Evolutionary conservation across 768 basidiomycete genomes (phyloP), one percentile per base, ranked within the genome.

Genomic region (Hortiboletus flavorubellus): DNA sequence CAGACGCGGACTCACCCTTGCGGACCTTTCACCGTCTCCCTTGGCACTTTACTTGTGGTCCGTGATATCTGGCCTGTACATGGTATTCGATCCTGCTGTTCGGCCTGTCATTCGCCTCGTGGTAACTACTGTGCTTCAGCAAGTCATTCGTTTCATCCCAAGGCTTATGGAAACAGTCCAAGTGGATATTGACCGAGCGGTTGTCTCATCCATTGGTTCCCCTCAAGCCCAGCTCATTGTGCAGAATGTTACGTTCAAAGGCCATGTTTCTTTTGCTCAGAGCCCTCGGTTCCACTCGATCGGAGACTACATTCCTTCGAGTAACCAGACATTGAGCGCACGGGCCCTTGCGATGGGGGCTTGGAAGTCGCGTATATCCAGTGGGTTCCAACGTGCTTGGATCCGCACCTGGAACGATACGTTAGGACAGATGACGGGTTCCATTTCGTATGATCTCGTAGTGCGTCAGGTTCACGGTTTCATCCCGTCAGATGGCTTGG

Each of bases 341-440:
- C 79, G 59, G 79, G 82, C 58, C 14, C 66, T 71, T 23, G 70
- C 70, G 2, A 77, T 87, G 68, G 78, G 79, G 4, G 79, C 81
- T n/a, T 87, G 83, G 86, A 84, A 80, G 59, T 79, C 77, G 33
- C 79, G 84, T 30, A 68, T 89, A 51, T 76, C 76, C 35, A 78
- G 77, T 46, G 84, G 87, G 56, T 74, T 88, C 47, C 77, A 75
- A 44, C 75, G 89, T 53, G 81, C 87, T 26, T 80, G 87, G 75
- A 82, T 85, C 47, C 77, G 81, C 51, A 87, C 87, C 40, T 83
- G 87, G 75, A 84, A 87, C 57, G 76, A 82, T 49, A 87, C 87
- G 26, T 79, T 86, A 75, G 87, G 85, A 12, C 78, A 75, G 39
- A 84, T 83, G 46, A 80, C 78, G 49, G 88, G 84, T 18, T 76